Evolutionary conservation across 1,284 basidiomycete genomes (phyloP), one percentile per base, ranked within the genome.

Genomic region (Naganishia sp.): DNA sequence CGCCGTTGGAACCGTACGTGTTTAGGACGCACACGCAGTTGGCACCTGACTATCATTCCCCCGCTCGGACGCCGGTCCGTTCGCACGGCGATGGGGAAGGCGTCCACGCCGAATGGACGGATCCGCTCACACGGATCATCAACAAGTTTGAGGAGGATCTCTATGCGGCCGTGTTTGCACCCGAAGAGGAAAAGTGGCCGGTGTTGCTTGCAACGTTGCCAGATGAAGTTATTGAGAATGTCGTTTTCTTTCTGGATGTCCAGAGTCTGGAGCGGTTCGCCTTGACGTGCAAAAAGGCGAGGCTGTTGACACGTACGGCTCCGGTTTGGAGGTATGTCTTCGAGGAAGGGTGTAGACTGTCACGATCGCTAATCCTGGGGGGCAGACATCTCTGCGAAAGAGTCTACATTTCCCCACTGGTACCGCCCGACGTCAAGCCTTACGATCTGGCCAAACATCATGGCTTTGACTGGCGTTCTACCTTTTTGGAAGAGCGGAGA

Each of bases 401-500:
- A 39, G 85, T 86, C 2, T 92, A 92, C 74, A 84, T 83, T 66
- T 85, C 88, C 3, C 90, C 91, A 49, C 74, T 77, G 63, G 76
- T 78, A 11, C 73, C 73, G 1, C 54, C 63, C 9, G 67, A 82
- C 31, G 78, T 84, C 42, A 75, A 80, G 18, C 70, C 88, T 57
- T 73, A 80, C 41, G 75, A 81, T 2, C 78, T 90, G 18, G 79
- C 86, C 6, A 75, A 82, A 31, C 78, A 79, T 46, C 87, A 86
- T 74, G 75, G 78, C 55, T 83, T 80, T 55, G 86, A 91, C 75
- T 91, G 87, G 79, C 84, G 92, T 45, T 86, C 87, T 28, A 78
- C 89, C 6, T 90, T 86, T 74, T 84, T 94, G 50, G 88, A 92
- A 74, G 88, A 90, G 69, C 91, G 92, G 60, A 84, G 92, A 42